Evolutionary conservation across 1,139 yeast genomes (phyloP), one percentile per base, ranked within the genome.

Genomic region (Hansenula sp.): DNA sequence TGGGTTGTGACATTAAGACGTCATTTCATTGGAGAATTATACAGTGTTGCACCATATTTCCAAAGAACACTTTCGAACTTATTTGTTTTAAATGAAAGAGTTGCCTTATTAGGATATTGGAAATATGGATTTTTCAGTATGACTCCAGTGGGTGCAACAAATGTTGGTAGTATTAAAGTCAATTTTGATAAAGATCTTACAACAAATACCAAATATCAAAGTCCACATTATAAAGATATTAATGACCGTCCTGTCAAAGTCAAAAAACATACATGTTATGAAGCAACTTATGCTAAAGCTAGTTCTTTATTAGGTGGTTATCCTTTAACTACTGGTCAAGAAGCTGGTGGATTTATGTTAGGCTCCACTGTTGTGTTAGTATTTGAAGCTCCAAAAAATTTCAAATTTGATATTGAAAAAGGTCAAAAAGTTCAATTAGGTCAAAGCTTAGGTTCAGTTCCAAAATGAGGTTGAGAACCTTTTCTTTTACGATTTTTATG

Each of bases 111-210:
- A 45, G 99, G 99, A 2, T 82, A 87, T 56, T 94, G 98, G 97
- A 86, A 86, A 59, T 77, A 92, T 61, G 99, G 99, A 0, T 94
- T 94, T 59, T 92, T 92, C 67, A 84, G 95, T 47, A 94, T 94
- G 99, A 90, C 96, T 2, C 97, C 98, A 0, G 98, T 94, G 11
- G 99, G 99, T 21, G 99, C 99, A 24, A 94, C 98, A 7, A 94
- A 94, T 62, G 99, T 94, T 30, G 99, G 99, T 17, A 84, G 95
- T 55, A 92, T 94, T 51, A 80, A 85, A 44, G 77, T 94, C 49
- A 88, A 90, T 59, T 94, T 94, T 56, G 99, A 94, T 65, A 83
- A 85, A 63, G 92, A 88, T 57, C 74, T 94, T 56, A 77, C 82
- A 42, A 94, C 98, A 6, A 94, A 94, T 60, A 81, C 79, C 38